Base-by-base conservation (phyloP, 257 asterid genomes). In the Capsicum pubescens region DNA sequence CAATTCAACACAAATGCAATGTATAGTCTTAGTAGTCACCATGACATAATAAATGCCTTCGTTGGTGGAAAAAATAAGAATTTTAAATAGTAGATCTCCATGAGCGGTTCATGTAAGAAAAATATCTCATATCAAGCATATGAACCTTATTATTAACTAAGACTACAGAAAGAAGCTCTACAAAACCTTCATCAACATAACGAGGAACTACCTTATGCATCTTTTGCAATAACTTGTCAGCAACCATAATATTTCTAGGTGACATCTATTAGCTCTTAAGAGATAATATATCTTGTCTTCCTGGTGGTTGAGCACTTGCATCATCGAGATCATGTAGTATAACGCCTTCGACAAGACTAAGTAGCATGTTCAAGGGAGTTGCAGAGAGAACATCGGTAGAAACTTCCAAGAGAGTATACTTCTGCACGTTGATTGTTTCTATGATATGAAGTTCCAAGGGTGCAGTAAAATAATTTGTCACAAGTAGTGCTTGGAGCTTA, bases 251-350 rank as follows among this genome's bases (percentile, higher is more conserved):
- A 92, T 95, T 95, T 84, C 97, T 88, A 56, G 97, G 98, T 87
- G 93, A 94, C 98, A 94, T 91, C 98, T 92, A 88, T 90, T 95
- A 98, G 56, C 97, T 97, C 99, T 94, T 94, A 83, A 95, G 89
- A 67, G 99, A 95, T 89, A 95, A 77, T 89, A 95, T 93, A 90
- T 95, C 99, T 87, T 95, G 99, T 26, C 99, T 98, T 81, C 98
- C 99, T 91, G 94, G 99, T 55, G 99, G 98, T 48, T 97, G 87
- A 86, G 98, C 99, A 89, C 94, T 95, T 81, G 99, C 97, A 88
- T 98, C 93, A 89, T 95, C 99, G 76, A 94, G 93, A 89, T 95
- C 98, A 88, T 95, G 98, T 87, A 95, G 83, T 0, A 97, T 93
- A 79, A 95, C 97, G 32, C 2, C 32, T 26, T 26, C 32, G 32